Percentiles rank a stretch among this genome's conserved stretches.
These are phyloP conservation scores for Ustilago hordei DNA, from an alignment of 1,284 basidiomycete genomes.

Conservation along the genomic window DNA sequence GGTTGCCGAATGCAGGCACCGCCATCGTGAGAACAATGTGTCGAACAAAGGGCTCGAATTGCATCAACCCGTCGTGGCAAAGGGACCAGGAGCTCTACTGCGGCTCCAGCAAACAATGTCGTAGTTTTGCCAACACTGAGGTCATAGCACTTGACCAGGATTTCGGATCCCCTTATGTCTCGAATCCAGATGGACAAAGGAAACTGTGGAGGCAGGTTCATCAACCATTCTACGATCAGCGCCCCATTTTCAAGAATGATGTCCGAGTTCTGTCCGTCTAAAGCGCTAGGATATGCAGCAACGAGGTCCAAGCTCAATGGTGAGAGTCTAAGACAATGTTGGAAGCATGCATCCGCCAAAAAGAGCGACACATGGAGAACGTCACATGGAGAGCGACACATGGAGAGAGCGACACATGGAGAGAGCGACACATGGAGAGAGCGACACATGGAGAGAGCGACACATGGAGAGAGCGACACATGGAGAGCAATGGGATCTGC, in stretches of 20 bases:
- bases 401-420: neutral
- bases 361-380: neutral
- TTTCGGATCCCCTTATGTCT: neutral
- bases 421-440: neutral
- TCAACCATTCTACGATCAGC: no score
- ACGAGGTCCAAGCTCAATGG: neutral
- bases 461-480: neutral
- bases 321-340: neutral
- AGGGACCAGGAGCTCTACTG: neutral
- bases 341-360: neutral
- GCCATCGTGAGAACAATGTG: neutral
- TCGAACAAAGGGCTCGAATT: neutral
- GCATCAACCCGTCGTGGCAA: slow-evolving; percentile 5
- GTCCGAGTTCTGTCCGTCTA: neutral
- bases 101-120: neutral
- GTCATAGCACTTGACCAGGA: neutral
- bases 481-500: neutral
- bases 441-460: neutral
- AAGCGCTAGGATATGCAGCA: neutral
- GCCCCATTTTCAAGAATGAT: neutral
- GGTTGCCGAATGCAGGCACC: neutral
- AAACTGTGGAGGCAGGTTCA: no score
- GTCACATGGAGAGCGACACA: neutral
- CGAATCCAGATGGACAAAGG: neutral
- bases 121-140: neutral